Base-by-base conservation (phyloP, 495 filamentous ascomycete species). In the Hypoxylon crocopeplum region DNA sequence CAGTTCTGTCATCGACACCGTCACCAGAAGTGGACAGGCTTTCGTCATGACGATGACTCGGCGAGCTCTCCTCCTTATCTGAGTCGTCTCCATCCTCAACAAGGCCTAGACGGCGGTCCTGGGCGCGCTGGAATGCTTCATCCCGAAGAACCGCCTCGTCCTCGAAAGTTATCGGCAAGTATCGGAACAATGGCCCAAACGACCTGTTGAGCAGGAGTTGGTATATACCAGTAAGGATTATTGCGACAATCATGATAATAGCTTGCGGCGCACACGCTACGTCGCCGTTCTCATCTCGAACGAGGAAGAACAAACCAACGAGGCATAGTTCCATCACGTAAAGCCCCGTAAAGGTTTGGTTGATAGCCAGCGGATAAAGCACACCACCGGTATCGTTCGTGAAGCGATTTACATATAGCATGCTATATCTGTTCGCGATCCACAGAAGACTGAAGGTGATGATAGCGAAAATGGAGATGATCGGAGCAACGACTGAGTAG, bases 371-470 rank as follows among this genome's bases (percentile, higher is more conserved):
- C 2, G 95, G 95, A 66, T 95, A 98, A 17, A 98, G 82, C 24
- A 98, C 80, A 22, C 94, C 94, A 48, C 94, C 95, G 1, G 94
- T 98, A 70, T 98, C 94, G 63, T 88, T 88, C 36, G 84, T 82
- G 71, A 96, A 96, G 41, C 93, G 93, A 33, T 88, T 93, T 48
- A 98, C 92, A 67, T 97, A 98, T 36, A 98, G 85, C 72, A 94
- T 96, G 68, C 93, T 94, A 74, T 98, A 98, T 17, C 93, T 89
- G 73, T 98, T 92, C 3, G 92, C 93, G 48, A 96, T 85, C 93
- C 93, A 98, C 69, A 98, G 92, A 2, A 98, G 79, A 56, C 86
- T 84, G 75, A 98, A 98, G 0, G 93, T 98, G 70, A 96, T 84
- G 66, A 97, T 87, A 56, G 94, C 93, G 78, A 98, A 98, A 36